These are phyloP conservation scores for Claviceps sp. DNA, from an alignment of 2,329 filamentous ascomycete genomes.

Conservation along the genomic window DNA sequence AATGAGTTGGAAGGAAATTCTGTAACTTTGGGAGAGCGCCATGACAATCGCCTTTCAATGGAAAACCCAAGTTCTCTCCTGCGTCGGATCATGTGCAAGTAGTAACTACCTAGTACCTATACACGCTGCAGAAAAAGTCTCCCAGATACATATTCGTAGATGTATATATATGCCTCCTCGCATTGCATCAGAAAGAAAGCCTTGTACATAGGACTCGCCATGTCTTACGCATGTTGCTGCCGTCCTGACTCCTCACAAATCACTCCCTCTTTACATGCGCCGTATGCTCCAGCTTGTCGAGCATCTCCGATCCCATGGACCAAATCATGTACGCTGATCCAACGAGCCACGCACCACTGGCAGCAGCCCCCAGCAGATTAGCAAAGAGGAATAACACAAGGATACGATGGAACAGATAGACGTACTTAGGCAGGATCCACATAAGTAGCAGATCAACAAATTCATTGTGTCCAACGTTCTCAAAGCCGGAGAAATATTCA, in stretches of 20 bases:
- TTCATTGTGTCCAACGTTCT: slow-evolving; percentile 44
- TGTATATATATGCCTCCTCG: no score
- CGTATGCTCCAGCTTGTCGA: slow-evolving; percentile 29
- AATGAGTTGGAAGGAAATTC: no score
- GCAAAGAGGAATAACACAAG: not conserved
- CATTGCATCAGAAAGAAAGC: no score
- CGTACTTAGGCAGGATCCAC: slow-evolving; percentile 48
- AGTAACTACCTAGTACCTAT: no score
- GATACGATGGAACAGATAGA: slow-evolving; percentile 1
- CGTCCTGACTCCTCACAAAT: no score
- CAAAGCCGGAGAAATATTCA: slow-evolving; percentile 41
- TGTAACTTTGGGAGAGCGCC: no score
- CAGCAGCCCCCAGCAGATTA: slow-evolving; percentile 17
- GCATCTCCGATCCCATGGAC: slow-evolving; percentile 33
- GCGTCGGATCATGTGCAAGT: no score
- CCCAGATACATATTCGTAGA: no score
- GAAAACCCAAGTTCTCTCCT: no score
- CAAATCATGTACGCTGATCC: slow-evolving; percentile 38
- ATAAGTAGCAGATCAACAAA: slow-evolving; percentile 30
- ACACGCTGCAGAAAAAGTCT: no score
- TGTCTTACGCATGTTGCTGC: not conserved
- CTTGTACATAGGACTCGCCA: not conserved
- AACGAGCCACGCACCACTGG: slow-evolving; percentile 43
- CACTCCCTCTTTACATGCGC: slow-evolving; percentile 29
- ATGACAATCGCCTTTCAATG: no score